Evolutionary conservation across 2,329 filamentous ascomycete species (phyloP), one percentile per base, ranked within the genome.

Genomic region (Xylaria sp.): DNA sequence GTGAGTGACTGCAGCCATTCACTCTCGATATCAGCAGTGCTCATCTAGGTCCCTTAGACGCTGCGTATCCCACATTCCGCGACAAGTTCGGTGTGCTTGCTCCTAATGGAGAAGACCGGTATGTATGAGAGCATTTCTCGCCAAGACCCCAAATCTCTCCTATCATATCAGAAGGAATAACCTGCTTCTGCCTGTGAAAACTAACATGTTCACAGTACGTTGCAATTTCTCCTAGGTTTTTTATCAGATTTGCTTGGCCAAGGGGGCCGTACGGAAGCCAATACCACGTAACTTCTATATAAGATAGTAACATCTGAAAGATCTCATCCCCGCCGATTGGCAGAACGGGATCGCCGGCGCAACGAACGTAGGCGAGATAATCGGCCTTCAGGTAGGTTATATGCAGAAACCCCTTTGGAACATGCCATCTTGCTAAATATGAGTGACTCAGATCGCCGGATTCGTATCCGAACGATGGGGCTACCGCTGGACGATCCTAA

Each of bases 291-390:
- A 13, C 9, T 13, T 34, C 11, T 7, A 13, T 13, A 34, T 7
- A 13, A 34, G 9, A 34, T 34, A 13, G 11, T 34, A 13, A 34
- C 29, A 13, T 34, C 11, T 34, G 7, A 66, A 68, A 2, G 75
- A 75, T 49, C 70, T 76, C 55, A 69, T 81, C 42, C 66, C 73
- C 5, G 73, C 75, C 1, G 66, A 71, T 19, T 80, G 78, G 78
- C 77, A 80, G 60, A 72, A 76, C n/a, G 77, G 72, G 2, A 68
- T 81, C 4, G 67, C 70, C 4, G 78, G 76, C 26, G 78, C 73
- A 5, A 73, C 73, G 0, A 68, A 72, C 18, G 72, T 76, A 1
- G 78, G 78, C 5, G 72, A 75, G 44, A 77, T 81, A n/a, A 54
- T 79, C 3, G 78, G 78, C 0, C 66, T 78, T n/a, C 66, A 69